Evolutionary conservation across 148 eudicot genomes (phyloP).

Genomic region (Bassia scoparia): DNA sequence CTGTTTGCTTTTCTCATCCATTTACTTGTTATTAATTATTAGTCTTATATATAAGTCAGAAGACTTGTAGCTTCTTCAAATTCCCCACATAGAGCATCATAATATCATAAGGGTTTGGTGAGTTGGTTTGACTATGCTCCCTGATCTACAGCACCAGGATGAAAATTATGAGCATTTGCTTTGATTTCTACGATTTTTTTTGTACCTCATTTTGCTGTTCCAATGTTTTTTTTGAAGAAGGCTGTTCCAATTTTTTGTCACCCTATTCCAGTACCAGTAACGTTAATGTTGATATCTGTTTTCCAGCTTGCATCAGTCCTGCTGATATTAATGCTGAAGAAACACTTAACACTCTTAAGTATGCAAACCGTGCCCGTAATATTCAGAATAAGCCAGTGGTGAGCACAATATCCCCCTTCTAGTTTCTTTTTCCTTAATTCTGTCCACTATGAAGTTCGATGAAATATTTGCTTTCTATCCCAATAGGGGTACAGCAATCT

Average conservation of each 20-base stretch:
- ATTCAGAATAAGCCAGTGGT: constrained; percentile 97
- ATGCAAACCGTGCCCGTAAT: constrained; percentile 98
- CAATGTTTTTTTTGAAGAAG: neutral
- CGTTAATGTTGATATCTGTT: constrained; percentile 15
- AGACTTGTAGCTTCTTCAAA: neutral
- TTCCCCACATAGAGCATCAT: neutral
- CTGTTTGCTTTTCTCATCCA: neutral
- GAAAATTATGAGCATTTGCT: neutral
- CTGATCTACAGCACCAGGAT: neutral
- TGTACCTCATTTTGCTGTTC: neutral
- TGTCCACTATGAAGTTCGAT: neutral
- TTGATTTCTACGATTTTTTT: neutral
- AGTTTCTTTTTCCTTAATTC: constrained; percentile 5
- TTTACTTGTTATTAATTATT: neutral
- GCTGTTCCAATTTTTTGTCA: neutral
- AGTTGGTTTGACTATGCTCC: neutral
- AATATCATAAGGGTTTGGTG: neutral
- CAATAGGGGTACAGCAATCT: neutral
- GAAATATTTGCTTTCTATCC: neutral
- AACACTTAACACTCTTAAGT: constrained; percentile 97
- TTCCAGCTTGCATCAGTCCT: constrained; percentile 96
- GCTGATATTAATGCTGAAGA: constrained; percentile 99
- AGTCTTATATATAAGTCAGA: neutral
- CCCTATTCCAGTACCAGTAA: neutral
- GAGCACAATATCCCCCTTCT: constrained; percentile 29